Base-by-base conservation (phyloP, 2,329 filamentous ascomycete species). In the Laburnicola sp. region DNA sequence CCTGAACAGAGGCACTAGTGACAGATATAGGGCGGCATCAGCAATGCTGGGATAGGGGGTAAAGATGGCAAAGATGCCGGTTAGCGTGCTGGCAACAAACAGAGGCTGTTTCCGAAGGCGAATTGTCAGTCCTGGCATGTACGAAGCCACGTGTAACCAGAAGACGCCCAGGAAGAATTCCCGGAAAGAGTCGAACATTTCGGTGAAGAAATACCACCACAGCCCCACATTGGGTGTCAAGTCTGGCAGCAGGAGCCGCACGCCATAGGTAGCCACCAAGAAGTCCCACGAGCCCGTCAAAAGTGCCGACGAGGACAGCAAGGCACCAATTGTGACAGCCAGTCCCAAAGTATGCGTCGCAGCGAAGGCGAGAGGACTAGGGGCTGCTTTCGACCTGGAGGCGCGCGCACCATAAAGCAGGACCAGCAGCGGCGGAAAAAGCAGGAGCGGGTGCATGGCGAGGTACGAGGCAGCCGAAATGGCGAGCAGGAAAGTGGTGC, bases 181-280 rank as follows among this genome's bases (percentile, higher is more conserved):
- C 34, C 94, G 84, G 81, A 99, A 99, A 1, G 92, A 93, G 75
- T 99, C 94, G 71, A 99, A 99, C 86, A 99, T 99, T 71, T 99
- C 93, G 61, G 95, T 96, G 70, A 99, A 97, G 76, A 99, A 99
- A 75, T 99, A 99, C 94, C 94, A 99, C 94, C 94, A 99, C 1
- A 99, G 80, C 1, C 94, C 94, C 27, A 95, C 88, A 60, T 97
- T 99, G 9, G 94, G 94, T 0, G 93, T 95, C 35, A 99, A 80
- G 69, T 99, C 94, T 6, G 91, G 90, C 2, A 99, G 82, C 1
- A 94, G 85, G 32, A 99, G 81, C 63, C 96, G 92, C 40, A 96
- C 90, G 61, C 93, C 91, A 74, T 99, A 99, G 0, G 94, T 97
- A 21, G 91, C 91, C 6, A 82, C 75, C 21, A 97, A 74, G 66